These are phyloP conservation scores for Trichosanthes truncata DNA, from an alignment of 306 rosid species.

Conservation along the genomic window DNA sequence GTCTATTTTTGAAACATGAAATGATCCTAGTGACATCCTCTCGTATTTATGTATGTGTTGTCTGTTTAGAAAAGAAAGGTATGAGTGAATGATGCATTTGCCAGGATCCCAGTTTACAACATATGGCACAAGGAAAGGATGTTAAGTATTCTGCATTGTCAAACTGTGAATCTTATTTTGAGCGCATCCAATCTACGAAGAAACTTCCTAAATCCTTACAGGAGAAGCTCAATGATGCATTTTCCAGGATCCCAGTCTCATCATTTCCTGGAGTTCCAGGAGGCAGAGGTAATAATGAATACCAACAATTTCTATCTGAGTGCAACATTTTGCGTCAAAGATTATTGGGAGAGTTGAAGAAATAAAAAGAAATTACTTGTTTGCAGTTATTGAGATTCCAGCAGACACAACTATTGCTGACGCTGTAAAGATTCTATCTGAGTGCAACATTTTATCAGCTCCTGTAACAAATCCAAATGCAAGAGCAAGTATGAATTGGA, in stretches of 20 bases:
- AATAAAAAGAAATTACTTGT: conserved; percentile 3
- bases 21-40: background rate
- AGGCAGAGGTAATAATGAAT: conserved; percentile 53
- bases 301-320: background rate
- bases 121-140: conserved; percentile 46
- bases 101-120: background rate
- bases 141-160: conserved; percentile 17
- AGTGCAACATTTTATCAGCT: conserved; percentile 74
- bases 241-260: conserved; percentile 68
- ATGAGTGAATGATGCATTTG: background rate
- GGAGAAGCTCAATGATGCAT: conserved; percentile 65
- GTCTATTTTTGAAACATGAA: background rate
- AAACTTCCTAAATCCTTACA: conserved; percentile 56
- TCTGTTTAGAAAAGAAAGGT: background rate
- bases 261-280: conserved; percentile 68
- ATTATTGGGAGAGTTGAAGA: background rate
- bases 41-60: background rate
- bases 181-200: conserved; percentile 66
- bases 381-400: conserved; percentile 67
- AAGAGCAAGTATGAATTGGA: conserved; percentile 48
- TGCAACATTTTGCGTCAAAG: too few relatives aligned
- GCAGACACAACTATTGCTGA: conserved; percentile 59
- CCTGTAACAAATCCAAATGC: conserved; percentile 61
- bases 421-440: conserved; percentile 62
- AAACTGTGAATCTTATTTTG: conserved; percentile 60